Percentiles rank a stretch among this genome's conserved stretches.
These are phyloP conservation scores for Verticillium nonalfalfae DNA, from an alignment of 2,329 filamentous ascomycete species.

Conservation along the genomic window DNA sequence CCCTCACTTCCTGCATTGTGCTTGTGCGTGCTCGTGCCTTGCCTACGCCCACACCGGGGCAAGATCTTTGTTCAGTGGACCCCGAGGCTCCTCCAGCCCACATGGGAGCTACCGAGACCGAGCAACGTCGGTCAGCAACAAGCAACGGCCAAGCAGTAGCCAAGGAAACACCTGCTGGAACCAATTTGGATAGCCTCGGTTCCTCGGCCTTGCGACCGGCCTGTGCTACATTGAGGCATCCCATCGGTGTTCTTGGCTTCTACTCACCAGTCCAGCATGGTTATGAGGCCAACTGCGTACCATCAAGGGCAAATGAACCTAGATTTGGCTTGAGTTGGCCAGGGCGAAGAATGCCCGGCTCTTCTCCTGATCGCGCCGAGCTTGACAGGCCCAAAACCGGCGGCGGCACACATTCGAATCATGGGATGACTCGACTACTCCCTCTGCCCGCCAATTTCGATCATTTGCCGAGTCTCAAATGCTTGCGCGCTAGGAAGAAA, in stretches of 20 bases:
- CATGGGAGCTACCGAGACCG: not conserved
- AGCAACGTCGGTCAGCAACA: not conserved
- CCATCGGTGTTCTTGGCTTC: not conserved
- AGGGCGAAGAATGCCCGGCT: not conserved
- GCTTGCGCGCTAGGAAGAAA: not conserved
- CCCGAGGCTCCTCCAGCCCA: not conserved
- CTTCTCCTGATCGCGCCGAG: not conserved
- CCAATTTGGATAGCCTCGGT: not conserved
- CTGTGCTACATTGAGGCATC: not conserved
- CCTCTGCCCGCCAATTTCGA: not conserved
- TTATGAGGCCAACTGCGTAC: not conserved
- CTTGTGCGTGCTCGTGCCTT: not conserved
- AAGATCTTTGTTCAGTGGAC: not conserved
- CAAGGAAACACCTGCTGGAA: not conserved
- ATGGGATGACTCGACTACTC: not conserved
- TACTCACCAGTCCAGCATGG: not conserved
- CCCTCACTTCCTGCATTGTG: not conserved
- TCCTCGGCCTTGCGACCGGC: not conserved
- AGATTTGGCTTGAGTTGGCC: not conserved
- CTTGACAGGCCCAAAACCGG: not conserved
- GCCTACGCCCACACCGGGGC: not conserved
- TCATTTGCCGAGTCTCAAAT: not conserved
- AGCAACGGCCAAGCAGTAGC: not conserved
- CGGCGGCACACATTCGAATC: not conserved
- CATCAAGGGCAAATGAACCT: not conserved